Conservation (phyloP, 2,329 filamentous ascomycete species). For the Ramularia endophylla region DNA sequence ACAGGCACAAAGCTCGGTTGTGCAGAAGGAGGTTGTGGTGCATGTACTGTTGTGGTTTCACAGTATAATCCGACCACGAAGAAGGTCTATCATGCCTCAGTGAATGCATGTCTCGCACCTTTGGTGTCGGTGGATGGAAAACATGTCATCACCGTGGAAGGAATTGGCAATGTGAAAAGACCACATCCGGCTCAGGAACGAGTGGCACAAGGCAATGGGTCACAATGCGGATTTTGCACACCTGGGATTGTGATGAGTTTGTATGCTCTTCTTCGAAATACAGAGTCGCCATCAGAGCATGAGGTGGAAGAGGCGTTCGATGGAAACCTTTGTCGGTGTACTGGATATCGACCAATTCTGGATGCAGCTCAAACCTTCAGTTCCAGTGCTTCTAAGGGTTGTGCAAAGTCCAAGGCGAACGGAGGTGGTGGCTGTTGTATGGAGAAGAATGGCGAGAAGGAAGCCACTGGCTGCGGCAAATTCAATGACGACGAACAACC, state of each 20-base stretch:
- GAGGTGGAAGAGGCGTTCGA: slow-evolving; percentile 96
- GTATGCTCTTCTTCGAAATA: slow-evolving; percentile 86
- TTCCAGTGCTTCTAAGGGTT: slow-evolving; percentile 42
- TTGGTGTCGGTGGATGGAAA: slow-evolving; percentile 93
- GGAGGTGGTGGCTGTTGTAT: slow-evolving; percentile 68
- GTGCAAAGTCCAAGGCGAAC: slow-evolving; percentile 51
- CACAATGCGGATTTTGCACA: slow-evolving; percentile 93
- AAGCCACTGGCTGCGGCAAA: slow-evolving; percentile 55
- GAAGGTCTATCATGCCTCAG: slow-evolving; percentile 89
- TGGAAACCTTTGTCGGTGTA: slow-evolving; percentile 92
- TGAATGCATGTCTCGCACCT: slow-evolving; percentile 92
- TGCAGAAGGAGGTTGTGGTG: slow-evolving; percentile 92
- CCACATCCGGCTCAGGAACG: slow-evolving; percentile 90
- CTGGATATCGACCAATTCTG: slow-evolving; percentile 87
- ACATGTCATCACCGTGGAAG: slow-evolving; percentile 96
- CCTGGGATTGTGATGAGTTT: slow-evolving; percentile 97
- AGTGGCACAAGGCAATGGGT: slow-evolving; percentile 85
- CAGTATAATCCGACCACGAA: slow-evolving; percentile 91
- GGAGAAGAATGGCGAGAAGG: slow-evolving; percentile 42
- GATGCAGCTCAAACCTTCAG: slow-evolving; percentile 92
- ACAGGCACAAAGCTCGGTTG: slow-evolving; percentile 97
- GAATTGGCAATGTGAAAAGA: slow-evolving; percentile 79
- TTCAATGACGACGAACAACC: slow-evolving; percentile 38
- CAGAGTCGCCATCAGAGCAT: slow-evolving; percentile 66
- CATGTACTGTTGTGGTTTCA: slow-evolving; percentile 91